Evolutionary conservation across 2,329 filamentous ascomycete genomes (phyloP), one percentile per base, ranked within the genome.

Genomic region (Fusarium nisikadoi): DNA sequence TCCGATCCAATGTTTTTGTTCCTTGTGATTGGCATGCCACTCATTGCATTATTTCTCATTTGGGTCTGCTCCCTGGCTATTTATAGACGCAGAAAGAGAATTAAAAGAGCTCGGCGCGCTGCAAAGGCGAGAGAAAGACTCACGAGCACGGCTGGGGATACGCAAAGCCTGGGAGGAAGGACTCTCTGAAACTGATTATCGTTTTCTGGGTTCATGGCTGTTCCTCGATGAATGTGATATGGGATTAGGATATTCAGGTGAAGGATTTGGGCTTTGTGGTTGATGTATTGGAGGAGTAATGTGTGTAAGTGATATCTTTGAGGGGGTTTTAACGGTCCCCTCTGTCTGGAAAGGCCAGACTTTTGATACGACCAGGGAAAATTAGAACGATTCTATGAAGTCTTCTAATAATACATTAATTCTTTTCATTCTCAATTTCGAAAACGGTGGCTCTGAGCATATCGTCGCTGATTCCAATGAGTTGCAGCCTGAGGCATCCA

Each of bases 401-500:
- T 29, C 16, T 10, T 10, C 14, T 17, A 27, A 23, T 25, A 19
- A 25, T n/a, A n/a, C 2, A n/a, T 17, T 19, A 25, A n/a, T 52
- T 16, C 10, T 31, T 33, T 14, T 23, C 11, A 10, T 35, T 39
- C 3, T 23, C 11, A 11, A 6, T 20, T n/a, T 25, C 9, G 14
- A 16, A 31, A n/a, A 20, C 13, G 12, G 16, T 33, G 25, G 8
- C 6, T 27, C 12, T 11, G 7, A 46, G 31, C 16, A 41, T 29
- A 13, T 19, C 31, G 29, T 53, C 6, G 23, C 23, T 39, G 8
- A 19, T 29, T 6, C 11, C 25, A 12, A 23, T 6, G 6, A 8
- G 25, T 14, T 53, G 23, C 25, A 29, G 70, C 74, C 71, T 77
- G 45, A 77, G 76, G 73, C 74, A 76, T 13, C 29, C 4, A 63